A percentile compares a stretch with the other conserved stretches of the same genome.
Conservation (phyloP, 352 stramenopile genomes). For the Halophytophthora polymorphica region DNA sequence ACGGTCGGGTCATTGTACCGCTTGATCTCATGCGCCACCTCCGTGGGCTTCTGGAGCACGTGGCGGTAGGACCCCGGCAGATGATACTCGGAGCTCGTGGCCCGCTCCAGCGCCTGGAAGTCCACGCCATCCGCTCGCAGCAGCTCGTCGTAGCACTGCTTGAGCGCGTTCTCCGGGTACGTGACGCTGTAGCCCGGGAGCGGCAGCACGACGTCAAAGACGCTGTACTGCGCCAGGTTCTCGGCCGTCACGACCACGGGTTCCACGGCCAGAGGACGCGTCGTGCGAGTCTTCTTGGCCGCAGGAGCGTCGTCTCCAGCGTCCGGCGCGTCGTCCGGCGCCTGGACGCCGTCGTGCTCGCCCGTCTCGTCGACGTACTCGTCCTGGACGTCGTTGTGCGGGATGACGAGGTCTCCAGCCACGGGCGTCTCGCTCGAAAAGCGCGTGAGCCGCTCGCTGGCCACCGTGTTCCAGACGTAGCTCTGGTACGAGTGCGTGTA, state of each 20-base stretch:
- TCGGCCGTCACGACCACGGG: conserved; percentile 73
- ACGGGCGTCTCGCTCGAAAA: conserved; percentile 65
- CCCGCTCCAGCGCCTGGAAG: conserved; percentile 58
- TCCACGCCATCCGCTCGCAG: conserved; percentile 58
- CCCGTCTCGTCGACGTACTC: conserved; percentile 32
- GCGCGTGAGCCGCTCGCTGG: conserved; percentile 84
- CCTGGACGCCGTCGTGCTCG: conserved; percentile 9
- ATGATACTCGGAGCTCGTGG: conserved; percentile 88
- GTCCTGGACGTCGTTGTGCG: conserved; percentile 33
- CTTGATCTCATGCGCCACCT: conserved; percentile 91
- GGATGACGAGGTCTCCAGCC: conserved; percentile 91
- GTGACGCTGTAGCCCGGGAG: conserved; percentile 91
- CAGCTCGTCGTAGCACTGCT: conserved; percentile 63
- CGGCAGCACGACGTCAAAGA: conserved; percentile 96
- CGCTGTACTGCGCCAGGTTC: conserved; percentile 89
- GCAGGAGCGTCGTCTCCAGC: conserved; percentile 21
- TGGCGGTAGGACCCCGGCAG: conserved; percentile 93
- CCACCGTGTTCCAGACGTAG: conserved; percentile 94
- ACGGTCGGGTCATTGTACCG: conserved; percentile 91
- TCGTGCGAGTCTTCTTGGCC: conserved; percentile 22
- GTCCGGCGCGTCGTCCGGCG: conserved; percentile 28
- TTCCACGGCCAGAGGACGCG: conserved; percentile 13
- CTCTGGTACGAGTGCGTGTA: conserved; percentile 93
- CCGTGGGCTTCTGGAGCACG: conserved; percentile 84
- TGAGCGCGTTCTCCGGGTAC: conserved; percentile 85